Evolutionary conservation across 345 rosid genomes (phyloP).

Genomic region (Eucalyptus polyanthemos): DNA sequence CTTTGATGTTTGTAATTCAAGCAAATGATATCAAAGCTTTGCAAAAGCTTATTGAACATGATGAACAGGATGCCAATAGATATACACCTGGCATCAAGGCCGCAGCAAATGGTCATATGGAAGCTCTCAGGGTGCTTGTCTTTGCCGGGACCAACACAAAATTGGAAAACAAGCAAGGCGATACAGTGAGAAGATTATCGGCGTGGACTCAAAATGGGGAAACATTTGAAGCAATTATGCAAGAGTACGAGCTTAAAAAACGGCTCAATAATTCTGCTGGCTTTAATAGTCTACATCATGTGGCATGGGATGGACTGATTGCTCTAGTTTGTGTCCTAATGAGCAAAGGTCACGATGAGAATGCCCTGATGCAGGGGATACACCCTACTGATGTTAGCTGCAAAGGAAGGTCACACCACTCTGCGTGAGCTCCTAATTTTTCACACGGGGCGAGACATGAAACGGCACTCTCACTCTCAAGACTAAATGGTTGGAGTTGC

Average conservation of each 20-base stretch:
- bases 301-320: constrained; percentile 33
- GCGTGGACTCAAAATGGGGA: constrained; percentile 9
- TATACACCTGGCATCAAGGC: constrained; percentile 34
- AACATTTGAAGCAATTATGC: constrained; percentile 21
- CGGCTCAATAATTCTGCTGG: constrained; percentile 8
- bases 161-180: constrained; percentile 20
- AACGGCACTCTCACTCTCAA: constrained; percentile 32
- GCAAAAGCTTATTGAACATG: constrained; percentile 8
- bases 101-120: constrained; percentile 26
- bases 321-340: constrained; percentile 15
- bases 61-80: constrained; percentile 34
- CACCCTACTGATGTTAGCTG: constrained; percentile 49
- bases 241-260: constrained; percentile 24
- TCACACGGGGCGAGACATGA: constrained; percentile 40
- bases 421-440: constrained; percentile 24
- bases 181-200: constrained; percentile 24
- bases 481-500: background rate
- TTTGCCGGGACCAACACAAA: constrained; percentile 39
- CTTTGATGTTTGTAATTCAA: constrained; percentile 14
- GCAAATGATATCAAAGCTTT: constrained; percentile 25
- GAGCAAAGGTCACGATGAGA: constrained; percentile 20
- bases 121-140: constrained; percentile 32
- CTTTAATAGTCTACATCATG: constrained; percentile 36
- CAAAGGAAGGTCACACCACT: constrained; percentile 29
- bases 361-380: constrained; percentile 39